phyloP scores from a whole-genome alignment of 2,329 filamentous ascomycete genomes.

The Coleophoma eucalyptorum region DNA sequence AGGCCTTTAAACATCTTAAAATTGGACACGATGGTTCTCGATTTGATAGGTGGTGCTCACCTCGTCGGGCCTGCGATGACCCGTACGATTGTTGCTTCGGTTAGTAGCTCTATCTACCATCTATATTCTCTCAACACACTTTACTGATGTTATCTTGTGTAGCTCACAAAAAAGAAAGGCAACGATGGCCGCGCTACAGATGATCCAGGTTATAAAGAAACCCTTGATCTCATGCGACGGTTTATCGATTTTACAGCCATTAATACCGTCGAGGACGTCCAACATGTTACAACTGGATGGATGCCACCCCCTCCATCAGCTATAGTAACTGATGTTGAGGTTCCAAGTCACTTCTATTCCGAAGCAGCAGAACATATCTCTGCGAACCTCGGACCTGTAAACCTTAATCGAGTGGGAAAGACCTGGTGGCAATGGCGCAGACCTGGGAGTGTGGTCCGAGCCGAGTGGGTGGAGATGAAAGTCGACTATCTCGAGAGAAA shows the following conservation, averaged over 20 bases:
- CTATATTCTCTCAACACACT: too few species aligned
- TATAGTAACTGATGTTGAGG: slow-evolving; percentile 61
- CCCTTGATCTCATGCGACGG: slow-evolving; percentile 74
- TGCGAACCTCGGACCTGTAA: slow-evolving; percentile 60
- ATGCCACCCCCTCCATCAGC: slow-evolving; percentile 86
- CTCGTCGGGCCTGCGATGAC: too few species aligned
- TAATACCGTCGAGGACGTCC: slow-evolving; percentile 84
- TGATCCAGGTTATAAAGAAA: slow-evolving; percentile 66
- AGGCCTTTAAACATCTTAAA: too few species aligned
- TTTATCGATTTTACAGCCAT: slow-evolving; percentile 79
- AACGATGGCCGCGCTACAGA: neutral
- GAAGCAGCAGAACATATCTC: slow-evolving; percentile 40
- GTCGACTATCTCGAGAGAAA: slow-evolving; percentile 70
- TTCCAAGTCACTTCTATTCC: slow-evolving; percentile 46
- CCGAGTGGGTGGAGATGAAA: slow-evolving; percentile 94
- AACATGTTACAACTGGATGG: slow-evolving; percentile 83
- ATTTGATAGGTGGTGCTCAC: too few species aligned
- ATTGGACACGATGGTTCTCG: too few species aligned
- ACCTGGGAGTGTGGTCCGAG: slow-evolving; percentile 59
- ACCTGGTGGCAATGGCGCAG: slow-evolving; percentile 85
- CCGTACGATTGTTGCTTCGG: too few species aligned
- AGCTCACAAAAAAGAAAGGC: neutral
- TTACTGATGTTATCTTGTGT: neutral
- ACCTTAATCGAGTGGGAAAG: slow-evolving; percentile 70
- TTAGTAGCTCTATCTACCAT: too few species aligned